A percentile compares a stretch with the other conserved stretches of the same genome.
phyloP scores from a whole-genome alignment of 495 filamentous ascomycete species.

The Aspergillus sclerotioniger region DNA sequence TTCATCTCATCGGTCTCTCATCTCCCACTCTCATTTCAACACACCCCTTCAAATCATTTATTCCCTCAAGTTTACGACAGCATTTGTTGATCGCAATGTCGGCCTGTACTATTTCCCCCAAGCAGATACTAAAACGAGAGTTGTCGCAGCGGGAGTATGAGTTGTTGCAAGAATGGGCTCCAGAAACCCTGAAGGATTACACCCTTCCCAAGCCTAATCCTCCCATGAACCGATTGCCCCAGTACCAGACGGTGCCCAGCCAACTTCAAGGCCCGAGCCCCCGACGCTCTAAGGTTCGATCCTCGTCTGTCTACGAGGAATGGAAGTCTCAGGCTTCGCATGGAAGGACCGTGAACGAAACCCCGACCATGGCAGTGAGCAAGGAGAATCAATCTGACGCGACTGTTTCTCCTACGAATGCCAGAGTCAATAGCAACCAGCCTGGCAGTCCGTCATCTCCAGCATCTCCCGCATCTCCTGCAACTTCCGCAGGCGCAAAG shows the following conservation, averaged over 20 bases:
- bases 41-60: background rate
- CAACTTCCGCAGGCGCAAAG: background rate
- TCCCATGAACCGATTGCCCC: background rate
- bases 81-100: conserved; percentile 2
- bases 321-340: conserved; percentile 18
- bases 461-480: no score
- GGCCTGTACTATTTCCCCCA: conserved; percentile 3
- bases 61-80: background rate
- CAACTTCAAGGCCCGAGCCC: background rate
- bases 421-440: background rate
- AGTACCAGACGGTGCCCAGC: background rate
- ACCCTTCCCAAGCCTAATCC: background rate
- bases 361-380: background rate
- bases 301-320: conserved; percentile 19
- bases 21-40: background rate
- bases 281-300: conserved; percentile 2
- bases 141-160: conserved; percentile 9
- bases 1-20: no score
- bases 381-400: background rate
- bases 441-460: background rate
- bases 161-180: conserved; percentile 18
- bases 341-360: background rate
- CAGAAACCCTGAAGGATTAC: conserved; percentile 12
- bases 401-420: background rate
- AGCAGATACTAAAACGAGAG: conserved; percentile 15